A percentile compares a stretch with the other conserved stretches of the same genome.
phyloP scores from a whole-genome alignment of 192 early-diverging fungal genomes.

The Lunasporangiospora selenospora region DNA sequence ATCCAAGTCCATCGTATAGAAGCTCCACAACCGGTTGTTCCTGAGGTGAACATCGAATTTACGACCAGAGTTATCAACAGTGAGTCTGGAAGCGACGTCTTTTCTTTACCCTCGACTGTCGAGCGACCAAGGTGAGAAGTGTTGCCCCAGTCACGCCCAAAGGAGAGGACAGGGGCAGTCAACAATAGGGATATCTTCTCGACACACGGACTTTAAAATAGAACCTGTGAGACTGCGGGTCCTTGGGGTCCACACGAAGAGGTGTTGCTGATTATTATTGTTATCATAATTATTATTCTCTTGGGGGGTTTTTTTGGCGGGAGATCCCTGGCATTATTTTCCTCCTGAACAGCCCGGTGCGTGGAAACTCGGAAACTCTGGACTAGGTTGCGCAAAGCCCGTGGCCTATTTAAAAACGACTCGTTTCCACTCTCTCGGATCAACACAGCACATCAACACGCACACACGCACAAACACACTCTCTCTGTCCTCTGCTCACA shows the following conservation, averaged over 20 bases:
- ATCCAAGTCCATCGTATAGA: slow-evolving; percentile 7
- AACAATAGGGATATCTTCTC: not conserved
- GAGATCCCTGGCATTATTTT: too few relatives aligned
- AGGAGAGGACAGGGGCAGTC: not conserved
- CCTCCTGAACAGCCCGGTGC: too few relatives aligned
- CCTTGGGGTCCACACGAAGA: not conserved
- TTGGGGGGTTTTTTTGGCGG: too few relatives aligned
- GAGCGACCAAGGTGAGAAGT: not conserved
- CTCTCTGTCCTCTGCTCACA: not conserved
- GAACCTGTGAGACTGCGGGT: not conserved
- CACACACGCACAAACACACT: not conserved
- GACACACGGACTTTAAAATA: not conserved
- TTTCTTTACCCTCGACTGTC: too few relatives aligned
- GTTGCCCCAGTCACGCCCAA: not conserved
- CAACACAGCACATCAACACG: not conserved
- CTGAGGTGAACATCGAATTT: slow-evolving; percentile 7
- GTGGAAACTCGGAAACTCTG: too few relatives aligned
- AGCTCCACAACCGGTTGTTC: too few relatives aligned
- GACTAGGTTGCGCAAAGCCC: too few relatives aligned
- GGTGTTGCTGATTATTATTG: too few relatives aligned
- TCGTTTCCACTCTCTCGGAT: not conserved
- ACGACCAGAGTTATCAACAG: not conserved
- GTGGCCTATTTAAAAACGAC: too few relatives aligned
- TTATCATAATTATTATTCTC: too few relatives aligned
- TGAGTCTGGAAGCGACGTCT: not conserved